Evolutionary conservation across 2,329 filamentous ascomycete species (phyloP), one percentile per base, ranked within the genome.

Genomic region (Verticillium klebahnii): DNA sequence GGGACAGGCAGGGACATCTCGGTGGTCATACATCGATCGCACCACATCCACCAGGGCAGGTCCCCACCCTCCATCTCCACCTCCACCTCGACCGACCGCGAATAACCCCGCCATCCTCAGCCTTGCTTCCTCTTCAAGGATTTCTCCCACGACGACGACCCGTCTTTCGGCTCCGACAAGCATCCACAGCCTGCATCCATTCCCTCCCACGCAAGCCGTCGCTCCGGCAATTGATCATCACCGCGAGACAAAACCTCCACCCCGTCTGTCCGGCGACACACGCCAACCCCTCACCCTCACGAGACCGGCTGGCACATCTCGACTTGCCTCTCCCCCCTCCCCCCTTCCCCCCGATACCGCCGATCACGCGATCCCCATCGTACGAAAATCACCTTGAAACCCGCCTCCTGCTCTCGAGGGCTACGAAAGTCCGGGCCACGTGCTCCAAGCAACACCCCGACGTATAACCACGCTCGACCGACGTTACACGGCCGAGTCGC

Each of bases 401-500:
- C 45, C 9, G n/a, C 19, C 31, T 39, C 31, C 23, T 14, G 36
- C 57, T 17, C 57, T 59, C 39, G 45, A 54, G 37, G 25, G 29
- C 57, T n/a, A 19, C 40, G 7, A 25, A 25, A 25, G 14, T 32
- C 54, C 32, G 19, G n/a, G 34, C 23, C 32, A 14, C 45, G 45
- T n/a, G 40, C 40, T 23, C 37, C 14, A 14, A 54, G 29, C 45
- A 32, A 60, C 56, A 57, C 40, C 15, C 19, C 19, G 5, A n/a
- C 56, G 4, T 52, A 50, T 45, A 55, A 29, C 14, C 36, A 60
- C 32, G 52, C 50, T 39, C 56, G 54, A 52, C 19, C 19, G 34
- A 23, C 14, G 37, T 52, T n/a, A 37, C 45, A 52, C 45, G 23
- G 19, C 45, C 11, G 8, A 19, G 23, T 57, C 45, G 70, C 59